Evolutionary conservation across 2,329 filamentous ascomycete species (phyloP).

Genomic region (Fonsecaea multimorphosa): DNA sequence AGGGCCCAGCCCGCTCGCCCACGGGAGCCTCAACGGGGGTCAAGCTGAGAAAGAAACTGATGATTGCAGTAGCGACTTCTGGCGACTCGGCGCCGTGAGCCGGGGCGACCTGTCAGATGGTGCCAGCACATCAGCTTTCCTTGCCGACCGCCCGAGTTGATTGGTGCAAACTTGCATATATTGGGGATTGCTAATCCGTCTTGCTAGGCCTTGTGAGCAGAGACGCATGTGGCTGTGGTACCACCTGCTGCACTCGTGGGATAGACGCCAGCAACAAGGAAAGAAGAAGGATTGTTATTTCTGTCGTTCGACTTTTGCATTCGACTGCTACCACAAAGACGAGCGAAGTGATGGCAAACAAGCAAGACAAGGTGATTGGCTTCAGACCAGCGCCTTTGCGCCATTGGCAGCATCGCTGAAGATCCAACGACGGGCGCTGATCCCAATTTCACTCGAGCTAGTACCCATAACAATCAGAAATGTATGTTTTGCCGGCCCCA

Average conservation of each 20-base stretch:
- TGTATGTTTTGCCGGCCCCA: not conserved
- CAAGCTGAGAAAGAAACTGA: conserved; percentile 19
- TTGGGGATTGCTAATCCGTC: conserved; percentile 11
- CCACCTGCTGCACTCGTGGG: not conserved
- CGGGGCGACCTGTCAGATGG: conserved; percentile 32
- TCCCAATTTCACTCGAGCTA: not conserved
- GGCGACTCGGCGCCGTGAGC: conserved; percentile 9
- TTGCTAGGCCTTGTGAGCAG: not conserved
- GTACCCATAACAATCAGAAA: not conserved
- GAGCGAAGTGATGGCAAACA: not conserved
- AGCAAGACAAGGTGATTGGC: not conserved
- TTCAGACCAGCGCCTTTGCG: not conserved
- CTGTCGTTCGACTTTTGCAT: not conserved
- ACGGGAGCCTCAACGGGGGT: conserved; percentile 18
- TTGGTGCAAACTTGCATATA: conserved; percentile 25
- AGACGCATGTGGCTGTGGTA: not conserved
- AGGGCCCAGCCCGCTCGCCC: conserved; percentile 5
- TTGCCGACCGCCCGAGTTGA: conserved; percentile 28
- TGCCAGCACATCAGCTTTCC: conserved; percentile 35
- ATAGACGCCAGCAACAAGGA: not conserved
- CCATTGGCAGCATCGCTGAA: conserved; percentile 20
- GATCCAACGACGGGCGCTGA: conserved; percentile 10
- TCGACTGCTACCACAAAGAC: not conserved
- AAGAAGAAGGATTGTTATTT: not conserved
- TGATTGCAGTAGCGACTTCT: conserved; percentile 29